phyloP scores from a whole-genome alignment of 139 green algal genomes.

The Eudorina sp. region DNA sequence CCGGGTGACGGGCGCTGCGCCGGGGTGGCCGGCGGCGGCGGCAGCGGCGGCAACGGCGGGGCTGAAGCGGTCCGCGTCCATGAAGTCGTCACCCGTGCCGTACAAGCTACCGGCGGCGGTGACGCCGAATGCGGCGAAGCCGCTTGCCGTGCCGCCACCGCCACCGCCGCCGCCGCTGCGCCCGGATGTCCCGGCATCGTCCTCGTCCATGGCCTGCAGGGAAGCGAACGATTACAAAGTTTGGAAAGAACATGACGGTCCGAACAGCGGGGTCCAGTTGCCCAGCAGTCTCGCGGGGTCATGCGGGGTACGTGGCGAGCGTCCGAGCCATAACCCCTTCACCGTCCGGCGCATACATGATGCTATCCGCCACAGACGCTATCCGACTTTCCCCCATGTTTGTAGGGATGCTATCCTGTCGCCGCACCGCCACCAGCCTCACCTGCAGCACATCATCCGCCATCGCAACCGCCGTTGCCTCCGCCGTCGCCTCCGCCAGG shows the following conservation, averaged over 20 bases:
- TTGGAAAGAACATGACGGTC: too few species aligned
- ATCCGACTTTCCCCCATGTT: too few species aligned
- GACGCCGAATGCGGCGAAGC: neutral
- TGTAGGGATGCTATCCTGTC: too few species aligned
- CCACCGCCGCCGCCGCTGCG: neutral
- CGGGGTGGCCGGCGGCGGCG: neutral
- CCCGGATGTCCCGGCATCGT: neutral
- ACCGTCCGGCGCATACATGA: too few species aligned
- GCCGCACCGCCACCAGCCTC: neutral
- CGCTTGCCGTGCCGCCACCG: neutral
- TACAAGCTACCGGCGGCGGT: neutral
- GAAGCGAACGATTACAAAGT: too few species aligned
- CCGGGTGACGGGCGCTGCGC: neutral
- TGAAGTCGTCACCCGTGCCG: constrained; percentile 10
- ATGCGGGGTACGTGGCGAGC: too few species aligned
- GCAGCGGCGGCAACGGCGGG: constrained; percentile 7
- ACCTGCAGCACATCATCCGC: constrained; percentile 38
- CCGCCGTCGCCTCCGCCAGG: constrained; percentile 23
- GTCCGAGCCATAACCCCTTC: too few species aligned
- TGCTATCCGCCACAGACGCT: too few species aligned
- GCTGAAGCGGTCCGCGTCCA: constrained; percentile 2
- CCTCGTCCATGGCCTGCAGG: constrained; percentile 43
- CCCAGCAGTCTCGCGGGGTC: too few species aligned
- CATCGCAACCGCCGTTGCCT: constrained; percentile 32
- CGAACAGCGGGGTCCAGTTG: too few species aligned